Conservation (phyloP, 2,329 filamentous ascomycete species). For the Orbilia blumenaviensis region DNA sequence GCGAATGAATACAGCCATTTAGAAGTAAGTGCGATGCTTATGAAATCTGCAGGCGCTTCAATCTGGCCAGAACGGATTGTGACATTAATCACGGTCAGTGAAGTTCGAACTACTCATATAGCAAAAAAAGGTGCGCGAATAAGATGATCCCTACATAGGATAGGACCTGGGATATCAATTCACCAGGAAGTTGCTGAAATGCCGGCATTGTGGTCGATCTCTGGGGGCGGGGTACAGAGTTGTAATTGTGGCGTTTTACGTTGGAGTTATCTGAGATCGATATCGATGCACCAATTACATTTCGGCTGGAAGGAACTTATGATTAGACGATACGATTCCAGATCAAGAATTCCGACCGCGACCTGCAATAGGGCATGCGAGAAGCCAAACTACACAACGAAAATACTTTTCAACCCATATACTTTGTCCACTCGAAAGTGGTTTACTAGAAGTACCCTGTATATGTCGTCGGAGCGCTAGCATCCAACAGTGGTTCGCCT, state of each 20-base stretch:
- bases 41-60: conserved; percentile 1
- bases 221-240: conserved; percentile 10
- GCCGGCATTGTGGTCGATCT: conserved; percentile 4
- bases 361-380: too few species aligned
- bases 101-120: background rate
- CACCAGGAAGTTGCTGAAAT: conserved; percentile 25
- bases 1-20: conserved; percentile 7
- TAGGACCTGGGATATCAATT: conserved; percentile 33
- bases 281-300: background rate
- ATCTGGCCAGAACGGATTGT: background rate
- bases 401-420: too few species aligned
- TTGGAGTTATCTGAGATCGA: background rate
- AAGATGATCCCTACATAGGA: conserved; percentile 16
- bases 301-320: background rate
- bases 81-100: background rate
- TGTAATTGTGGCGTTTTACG: conserved; percentile 1
- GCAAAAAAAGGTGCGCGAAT: background rate
- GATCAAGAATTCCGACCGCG: background rate
- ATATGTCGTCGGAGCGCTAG: too few species aligned
- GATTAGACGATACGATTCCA: background rate
- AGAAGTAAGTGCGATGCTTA: conserved; percentile 6
- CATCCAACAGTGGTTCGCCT: too few species aligned
- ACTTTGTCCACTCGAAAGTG: too few species aligned
- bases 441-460: too few species aligned
- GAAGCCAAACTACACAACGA: too few species aligned